Conservation (phyloP, 2,329 filamentous ascomycete genomes). For the Pseudocercospora pini-densiflorae region DNA sequence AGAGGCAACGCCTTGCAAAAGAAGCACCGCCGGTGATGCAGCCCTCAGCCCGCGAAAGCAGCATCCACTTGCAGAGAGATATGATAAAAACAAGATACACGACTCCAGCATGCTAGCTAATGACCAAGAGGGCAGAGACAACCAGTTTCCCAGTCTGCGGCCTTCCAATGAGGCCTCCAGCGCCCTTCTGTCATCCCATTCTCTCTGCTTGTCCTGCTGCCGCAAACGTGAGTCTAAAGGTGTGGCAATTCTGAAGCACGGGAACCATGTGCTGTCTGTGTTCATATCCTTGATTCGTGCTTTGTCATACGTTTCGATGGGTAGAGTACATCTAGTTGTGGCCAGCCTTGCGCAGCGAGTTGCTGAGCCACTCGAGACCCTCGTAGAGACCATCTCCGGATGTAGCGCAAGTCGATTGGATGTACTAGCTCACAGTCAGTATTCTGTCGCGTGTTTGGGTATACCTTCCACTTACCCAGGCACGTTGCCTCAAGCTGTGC, state of each 20-base stretch:
- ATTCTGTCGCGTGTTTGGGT: neutral
- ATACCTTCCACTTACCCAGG: conserved; percentile 90
- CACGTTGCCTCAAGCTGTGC: conserved; percentile 97
- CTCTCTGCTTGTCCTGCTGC: conserved; percentile 34
- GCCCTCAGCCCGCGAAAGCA: conserved; percentile 24
- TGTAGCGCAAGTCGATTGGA: conserved; percentile 99
- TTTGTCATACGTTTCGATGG: conserved; percentile 30
- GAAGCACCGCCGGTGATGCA: conserved; percentile 22
- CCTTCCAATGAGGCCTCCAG: conserved; percentile 18
- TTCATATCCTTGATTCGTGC: conserved; percentile 26
- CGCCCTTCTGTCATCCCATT: conserved; percentile 14
- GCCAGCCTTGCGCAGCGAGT: conserved; percentile 59
- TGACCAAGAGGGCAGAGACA: conserved; percentile 24
- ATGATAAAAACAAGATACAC: conserved; percentile 25
- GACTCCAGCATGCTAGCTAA: conserved; percentile 29
- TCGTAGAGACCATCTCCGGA: conserved; percentile 99
- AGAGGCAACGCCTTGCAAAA: conserved; percentile 26
- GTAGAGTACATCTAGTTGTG: conserved; percentile 46
- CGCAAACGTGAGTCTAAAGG: conserved; percentile 33
- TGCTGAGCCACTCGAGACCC: conserved; percentile 75
- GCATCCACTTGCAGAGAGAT: conserved; percentile 17
- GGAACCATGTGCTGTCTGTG: conserved; percentile 27
- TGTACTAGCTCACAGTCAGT: conserved; percentile 66
- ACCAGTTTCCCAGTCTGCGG: conserved; percentile 12
- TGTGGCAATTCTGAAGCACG: conserved; percentile 23